Evolutionary conservation across 2,329 filamentous ascomycete genomes (phyloP).

Genomic region (Penicillium sp.): DNA sequence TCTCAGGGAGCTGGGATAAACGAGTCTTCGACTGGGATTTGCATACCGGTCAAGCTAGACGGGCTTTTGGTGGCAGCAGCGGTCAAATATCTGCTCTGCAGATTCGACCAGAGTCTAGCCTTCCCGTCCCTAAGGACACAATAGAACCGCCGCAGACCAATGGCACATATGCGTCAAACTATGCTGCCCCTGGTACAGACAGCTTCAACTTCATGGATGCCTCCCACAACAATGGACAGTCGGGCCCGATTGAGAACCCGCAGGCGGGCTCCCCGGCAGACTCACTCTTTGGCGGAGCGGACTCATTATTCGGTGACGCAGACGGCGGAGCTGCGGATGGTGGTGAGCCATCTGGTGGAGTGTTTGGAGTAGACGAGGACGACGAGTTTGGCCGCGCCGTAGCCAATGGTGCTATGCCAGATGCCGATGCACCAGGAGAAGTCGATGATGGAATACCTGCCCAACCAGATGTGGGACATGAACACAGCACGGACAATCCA

Average conservation of each 20-base stretch:
- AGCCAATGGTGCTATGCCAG: slow-evolving; percentile 57
- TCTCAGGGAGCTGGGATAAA: slow-evolving; percentile 97
- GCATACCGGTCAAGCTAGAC: slow-evolving; percentile 73
- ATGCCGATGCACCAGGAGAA: slow-evolving; percentile 43
- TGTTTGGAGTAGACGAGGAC: slow-evolving; percentile 77
- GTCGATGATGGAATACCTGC: slow-evolving; percentile 24
- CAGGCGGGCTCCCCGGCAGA: slow-evolving; percentile 65
- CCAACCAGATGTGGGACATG: slow-evolving; percentile 5
- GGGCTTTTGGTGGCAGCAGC: slow-evolving; percentile 72
- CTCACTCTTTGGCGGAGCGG: slow-evolving; percentile 80
- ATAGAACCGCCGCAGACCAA: slow-evolving; percentile 52
- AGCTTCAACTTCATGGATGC: slow-evolving; percentile 49
- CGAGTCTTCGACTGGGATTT: slow-evolving; percentile 92
- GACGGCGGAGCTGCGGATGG: slow-evolving; percentile 53
- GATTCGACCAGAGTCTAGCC: slow-evolving; percentile 70
- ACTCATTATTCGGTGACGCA: slow-evolving; percentile 85
- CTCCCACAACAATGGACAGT: slow-evolving; percentile 33
- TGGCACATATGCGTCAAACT: slow-evolving; percentile 75
- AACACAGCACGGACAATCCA: background rate
- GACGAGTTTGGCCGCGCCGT: slow-evolving; percentile 77
- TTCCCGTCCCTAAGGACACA: slow-evolving; percentile 72
- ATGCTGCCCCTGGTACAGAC: slow-evolving; percentile 59
- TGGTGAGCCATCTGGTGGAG: slow-evolving; percentile 53
- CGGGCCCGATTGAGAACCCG: slow-evolving; percentile 52
- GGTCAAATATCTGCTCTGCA: slow-evolving; percentile 88